phyloP scores from a whole-genome alignment of 176 grass and related monocot genomes.

The Oryza nivara region DNA sequence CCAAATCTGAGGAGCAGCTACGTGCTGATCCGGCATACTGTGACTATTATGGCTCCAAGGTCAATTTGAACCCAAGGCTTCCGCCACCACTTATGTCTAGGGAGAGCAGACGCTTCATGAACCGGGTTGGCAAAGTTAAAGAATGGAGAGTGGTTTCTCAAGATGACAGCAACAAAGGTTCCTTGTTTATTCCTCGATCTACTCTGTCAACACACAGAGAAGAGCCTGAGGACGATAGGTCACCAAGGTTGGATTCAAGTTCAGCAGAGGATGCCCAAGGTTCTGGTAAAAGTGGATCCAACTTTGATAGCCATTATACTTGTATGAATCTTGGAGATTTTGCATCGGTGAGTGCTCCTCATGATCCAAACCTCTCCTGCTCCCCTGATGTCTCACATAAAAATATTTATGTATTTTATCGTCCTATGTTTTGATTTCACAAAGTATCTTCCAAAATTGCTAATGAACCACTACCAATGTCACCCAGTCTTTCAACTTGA shows the following conservation, averaged over 20 bases:
- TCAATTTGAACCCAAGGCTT: conserved; percentile 95
- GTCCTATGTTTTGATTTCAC: conserved; percentile 8
- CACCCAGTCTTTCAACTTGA: conserved; percentile 3
- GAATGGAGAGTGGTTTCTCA: conserved; percentile 63
- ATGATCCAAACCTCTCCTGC: not conserved
- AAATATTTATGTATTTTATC: conserved; percentile 11
- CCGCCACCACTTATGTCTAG: conserved; percentile 85
- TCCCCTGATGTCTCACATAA: not conserved
- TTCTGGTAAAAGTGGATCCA: conserved; percentile 39
- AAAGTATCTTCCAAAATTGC: conserved; percentile 20
- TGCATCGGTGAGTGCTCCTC: conserved; percentile 51
- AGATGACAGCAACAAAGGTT: conserved; percentile 52
- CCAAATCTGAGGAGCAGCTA: conserved; percentile 69
- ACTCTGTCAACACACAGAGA: conserved; percentile 85
- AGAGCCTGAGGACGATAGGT: conserved; percentile 94
- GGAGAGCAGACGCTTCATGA: conserved; percentile 75
- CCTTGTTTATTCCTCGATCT: conserved; percentile 70
- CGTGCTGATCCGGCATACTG: conserved; percentile 83
- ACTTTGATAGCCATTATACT: conserved; percentile 44
- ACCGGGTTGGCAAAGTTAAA: conserved; percentile 61
- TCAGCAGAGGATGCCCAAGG: conserved; percentile 50
- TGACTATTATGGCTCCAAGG: conserved; percentile 88
- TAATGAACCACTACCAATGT: not conserved
- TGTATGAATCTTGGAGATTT: conserved; percentile 56
- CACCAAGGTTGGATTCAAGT: conserved; percentile 65